A percentile compares a stretch with the other conserved stretches of the same genome.
phyloP scores from a whole-genome alignment of 352 stramenopile genomes.

The Paralagenidium karlingii region DNA sequence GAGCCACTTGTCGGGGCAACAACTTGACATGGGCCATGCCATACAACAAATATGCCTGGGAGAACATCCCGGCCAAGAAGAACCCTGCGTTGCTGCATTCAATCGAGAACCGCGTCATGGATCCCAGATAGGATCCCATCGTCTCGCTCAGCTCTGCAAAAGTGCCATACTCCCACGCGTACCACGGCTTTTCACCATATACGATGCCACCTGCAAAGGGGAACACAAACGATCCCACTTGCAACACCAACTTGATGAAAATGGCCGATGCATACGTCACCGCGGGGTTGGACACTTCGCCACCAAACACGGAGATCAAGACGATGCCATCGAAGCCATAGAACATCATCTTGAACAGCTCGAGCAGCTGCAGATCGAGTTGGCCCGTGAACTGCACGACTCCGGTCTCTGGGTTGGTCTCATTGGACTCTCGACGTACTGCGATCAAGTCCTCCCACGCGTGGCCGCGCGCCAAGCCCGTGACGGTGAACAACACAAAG shows the following conservation, averaged over 20 bases:
- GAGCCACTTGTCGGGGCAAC: slow-evolving; percentile 68
- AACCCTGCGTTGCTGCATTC: slow-evolving; percentile 77
- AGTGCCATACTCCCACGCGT: slow-evolving; percentile 74
- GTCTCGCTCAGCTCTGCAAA: slow-evolving; percentile 76
- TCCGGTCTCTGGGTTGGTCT: not conserved
- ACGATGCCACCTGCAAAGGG: slow-evolving; percentile 79
- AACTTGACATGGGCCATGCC: slow-evolving; percentile 72
- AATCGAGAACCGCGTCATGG: slow-evolving; percentile 70
- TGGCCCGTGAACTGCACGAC: slow-evolving; percentile 1
- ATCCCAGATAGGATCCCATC: slow-evolving; percentile 70
- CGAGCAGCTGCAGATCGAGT: not conserved
- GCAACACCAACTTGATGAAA: slow-evolving; percentile 52
- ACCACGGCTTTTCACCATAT: slow-evolving; percentile 39
- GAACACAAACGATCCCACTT: slow-evolving; percentile 69
- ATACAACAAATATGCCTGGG: slow-evolving; percentile 77
- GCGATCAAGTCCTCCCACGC: slow-evolving; percentile 8
- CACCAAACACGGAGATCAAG: slow-evolving; percentile 81
- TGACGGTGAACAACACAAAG: slow-evolving; percentile 2
- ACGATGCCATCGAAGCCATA: slow-evolving; percentile 94
- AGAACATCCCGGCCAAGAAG: slow-evolving; percentile 84
- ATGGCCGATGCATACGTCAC: slow-evolving; percentile 80
- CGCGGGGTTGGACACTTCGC: slow-evolving; percentile 79
- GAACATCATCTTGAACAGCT: slow-evolving; percentile 89
- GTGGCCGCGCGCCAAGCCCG: slow-evolving; percentile 8
- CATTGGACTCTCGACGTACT: slow-evolving; percentile 2